A percentile compares a stretch with the other conserved stretches of the same genome.
These are phyloP conservation scores for Leccinum sublutescens DNA, from an alignment of 768 basidiomycete species.

Conservation along the genomic window DNA sequence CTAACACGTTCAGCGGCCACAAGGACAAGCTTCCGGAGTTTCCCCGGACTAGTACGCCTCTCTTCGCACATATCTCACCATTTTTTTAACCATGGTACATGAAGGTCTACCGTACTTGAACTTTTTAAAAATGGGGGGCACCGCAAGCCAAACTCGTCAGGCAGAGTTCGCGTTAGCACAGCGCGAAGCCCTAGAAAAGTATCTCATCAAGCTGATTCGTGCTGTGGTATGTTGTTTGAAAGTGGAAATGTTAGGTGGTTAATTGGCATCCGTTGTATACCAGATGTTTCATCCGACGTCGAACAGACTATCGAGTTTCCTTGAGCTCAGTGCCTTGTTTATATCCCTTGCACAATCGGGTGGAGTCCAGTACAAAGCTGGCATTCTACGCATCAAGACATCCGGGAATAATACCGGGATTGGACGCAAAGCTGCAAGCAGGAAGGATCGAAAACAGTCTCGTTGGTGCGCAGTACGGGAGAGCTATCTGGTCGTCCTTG, in stretches of 20 bases:
- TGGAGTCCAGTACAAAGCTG: conserved; percentile 89
- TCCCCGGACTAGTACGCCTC: conserved; percentile 66
- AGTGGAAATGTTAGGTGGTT: neutral
- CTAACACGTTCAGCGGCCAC: conserved; percentile 74
- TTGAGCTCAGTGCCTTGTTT: conserved; percentile 89
- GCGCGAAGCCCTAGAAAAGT: conserved; percentile 80
- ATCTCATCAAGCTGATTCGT: conserved; percentile 82
- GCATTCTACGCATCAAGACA: conserved; percentile 65
- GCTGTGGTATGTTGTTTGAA: conserved; percentile 66
- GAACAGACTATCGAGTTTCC: conserved; percentile 84
- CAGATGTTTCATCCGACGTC: conserved; percentile 96
- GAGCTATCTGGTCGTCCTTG: conserved; percentile 82
- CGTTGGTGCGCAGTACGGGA: conserved; percentile 94
- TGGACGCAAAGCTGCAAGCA: conserved; percentile 61
- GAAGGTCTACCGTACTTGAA: conserved; percentile 89
- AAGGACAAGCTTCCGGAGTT: conserved; percentile 87
- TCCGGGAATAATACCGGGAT: conserved; percentile 53
- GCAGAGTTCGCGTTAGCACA: conserved; percentile 81
- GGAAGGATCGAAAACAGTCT: conserved; percentile 59
- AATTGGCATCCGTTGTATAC: neutral
- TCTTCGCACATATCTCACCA: neutral
- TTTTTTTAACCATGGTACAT: conserved; percentile 1
- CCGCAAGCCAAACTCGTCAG: conserved; percentile 51
- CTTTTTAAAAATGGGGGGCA: conserved; percentile 66
- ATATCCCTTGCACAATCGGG: conserved; percentile 77